Conservation (phyloP, 768 basidiomycete genomes). For the Suillus brevipes region DNA sequence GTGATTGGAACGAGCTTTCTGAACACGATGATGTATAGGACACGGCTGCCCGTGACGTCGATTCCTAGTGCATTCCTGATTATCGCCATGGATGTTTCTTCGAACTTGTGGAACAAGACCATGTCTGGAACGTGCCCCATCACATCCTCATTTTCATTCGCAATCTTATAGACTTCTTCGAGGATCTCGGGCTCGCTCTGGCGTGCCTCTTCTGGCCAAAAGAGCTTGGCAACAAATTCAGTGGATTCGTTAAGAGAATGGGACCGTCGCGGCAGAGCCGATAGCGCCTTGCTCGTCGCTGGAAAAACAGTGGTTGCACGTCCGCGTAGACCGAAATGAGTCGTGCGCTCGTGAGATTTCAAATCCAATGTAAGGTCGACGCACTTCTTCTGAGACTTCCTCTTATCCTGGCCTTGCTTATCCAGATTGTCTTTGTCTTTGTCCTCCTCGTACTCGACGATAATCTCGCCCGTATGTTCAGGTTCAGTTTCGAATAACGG, state of each 20-base stretch:
- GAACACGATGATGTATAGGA: not conserved
- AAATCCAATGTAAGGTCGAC: not conserved
- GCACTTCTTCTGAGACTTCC: not conserved
- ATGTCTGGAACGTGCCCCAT: conserved; percentile 2
- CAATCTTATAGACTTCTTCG: not conserved
- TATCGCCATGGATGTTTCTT: not conserved
- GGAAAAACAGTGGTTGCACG: conserved; percentile 2
- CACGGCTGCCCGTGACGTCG: not conserved
- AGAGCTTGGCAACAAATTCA: not conserved
- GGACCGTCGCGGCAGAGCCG: not conserved
- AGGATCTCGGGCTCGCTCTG: not conserved
- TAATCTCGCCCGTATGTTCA: not conserved
- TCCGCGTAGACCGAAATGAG: conserved; percentile 3
- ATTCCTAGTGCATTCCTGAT: not conserved
- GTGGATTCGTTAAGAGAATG: not conserved
- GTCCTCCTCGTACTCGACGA: not conserved
- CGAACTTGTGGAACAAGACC: not conserved
- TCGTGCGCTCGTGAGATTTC: not conserved
- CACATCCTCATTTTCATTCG: not conserved
- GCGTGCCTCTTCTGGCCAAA: conserved; percentile 1
- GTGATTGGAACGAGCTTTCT: not conserved
- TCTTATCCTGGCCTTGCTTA: not conserved
- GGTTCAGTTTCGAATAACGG: not conserved
- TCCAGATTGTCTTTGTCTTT: not conserved
- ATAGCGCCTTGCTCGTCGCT: not conserved